Evolutionary conservation across 2,329 filamentous ascomycete species (phyloP).

Genomic region (Talaromyces rugulosus): DNA sequence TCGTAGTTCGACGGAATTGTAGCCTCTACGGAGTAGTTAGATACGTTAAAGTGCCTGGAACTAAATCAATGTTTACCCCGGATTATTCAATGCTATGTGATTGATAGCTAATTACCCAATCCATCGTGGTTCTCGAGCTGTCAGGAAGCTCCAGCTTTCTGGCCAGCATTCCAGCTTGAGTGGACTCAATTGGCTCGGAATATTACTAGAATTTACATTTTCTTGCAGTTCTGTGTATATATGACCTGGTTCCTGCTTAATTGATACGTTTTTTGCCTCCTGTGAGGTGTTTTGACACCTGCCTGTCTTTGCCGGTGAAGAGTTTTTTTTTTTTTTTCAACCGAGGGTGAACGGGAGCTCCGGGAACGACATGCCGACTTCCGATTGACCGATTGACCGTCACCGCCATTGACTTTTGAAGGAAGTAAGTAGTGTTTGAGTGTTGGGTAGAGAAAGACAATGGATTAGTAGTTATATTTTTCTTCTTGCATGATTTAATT

Average conservation of each 20-base stretch:
- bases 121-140: not conserved
- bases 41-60: no score
- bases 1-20: not conserved
- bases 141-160: not conserved
- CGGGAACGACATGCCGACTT: not conserved
- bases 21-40: no score
- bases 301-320: not conserved
- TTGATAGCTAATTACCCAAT: not conserved
- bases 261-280: not conserved
- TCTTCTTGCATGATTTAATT: not conserved
- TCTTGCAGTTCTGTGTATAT: not conserved
- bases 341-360: not conserved
- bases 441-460: no score
- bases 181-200: not conserved
- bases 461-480: no score
- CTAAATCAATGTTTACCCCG: not conserved
- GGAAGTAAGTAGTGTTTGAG: no score
- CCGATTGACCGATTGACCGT: not conserved
- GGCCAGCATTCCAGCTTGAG: not conserved
- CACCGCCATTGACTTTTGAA: no score
- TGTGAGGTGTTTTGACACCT: not conserved
- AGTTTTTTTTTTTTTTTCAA: not conserved
- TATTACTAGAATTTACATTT: not conserved
- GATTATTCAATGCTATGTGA: not conserved
- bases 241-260: not conserved